These are phyloP conservation scores for Pachysandra terminalis DNA, from an alignment of 164 flowering plant genomes.

Conservation along the genomic window DNA sequence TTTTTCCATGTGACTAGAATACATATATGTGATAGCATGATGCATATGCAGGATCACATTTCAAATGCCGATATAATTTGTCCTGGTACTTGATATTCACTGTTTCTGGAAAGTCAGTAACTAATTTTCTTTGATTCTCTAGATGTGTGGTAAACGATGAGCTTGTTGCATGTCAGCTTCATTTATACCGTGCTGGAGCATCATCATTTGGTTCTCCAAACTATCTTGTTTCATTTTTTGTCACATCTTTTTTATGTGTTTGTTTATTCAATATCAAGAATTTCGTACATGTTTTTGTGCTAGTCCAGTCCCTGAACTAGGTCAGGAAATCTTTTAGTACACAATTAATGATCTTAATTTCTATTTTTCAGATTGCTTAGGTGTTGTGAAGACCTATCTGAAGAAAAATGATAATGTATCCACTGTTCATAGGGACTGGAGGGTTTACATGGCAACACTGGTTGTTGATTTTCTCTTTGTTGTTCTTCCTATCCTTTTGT, in stretches of 20 bases:
- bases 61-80: no score
- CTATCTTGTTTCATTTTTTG: background rate
- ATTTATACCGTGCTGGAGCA: background rate
- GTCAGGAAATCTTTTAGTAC: background rate
- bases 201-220: background rate
- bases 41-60: no score
- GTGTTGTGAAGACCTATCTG: conserved; percentile 11
- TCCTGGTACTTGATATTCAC: no score
- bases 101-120: no score
- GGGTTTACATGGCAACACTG: conserved; percentile 31
- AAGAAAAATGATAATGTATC: conserved; percentile 49
- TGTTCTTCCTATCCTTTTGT: conserved; percentile 50
- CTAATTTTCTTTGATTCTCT: no score
- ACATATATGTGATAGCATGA: no score
- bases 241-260: background rate
- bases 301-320: background rate
- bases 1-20: no score
- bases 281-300: background rate
- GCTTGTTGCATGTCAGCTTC: background rate
- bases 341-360: conserved; percentile 1
- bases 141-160: background rate
- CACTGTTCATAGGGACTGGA: conserved; percentile 26
- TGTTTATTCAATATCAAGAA: background rate
- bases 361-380: conserved; percentile 16
- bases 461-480: conserved; percentile 47